Percentiles rank a stretch among this genome's conserved stretches.
phyloP scores from a whole-genome alignment of 805 yeast species.

The Teunomyces stri region DNA sequence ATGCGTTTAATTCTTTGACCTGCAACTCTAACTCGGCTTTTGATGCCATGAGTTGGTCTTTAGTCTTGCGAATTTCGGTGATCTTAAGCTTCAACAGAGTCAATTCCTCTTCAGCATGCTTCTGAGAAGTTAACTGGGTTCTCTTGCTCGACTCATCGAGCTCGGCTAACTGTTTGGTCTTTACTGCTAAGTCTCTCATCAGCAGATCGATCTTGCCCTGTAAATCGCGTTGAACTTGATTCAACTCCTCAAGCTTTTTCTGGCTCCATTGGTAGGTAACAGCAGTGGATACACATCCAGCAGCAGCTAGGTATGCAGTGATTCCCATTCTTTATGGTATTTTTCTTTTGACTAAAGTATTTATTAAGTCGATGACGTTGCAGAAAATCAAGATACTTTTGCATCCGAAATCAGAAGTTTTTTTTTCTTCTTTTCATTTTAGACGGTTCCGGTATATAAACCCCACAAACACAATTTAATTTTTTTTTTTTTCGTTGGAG shows the following conservation, averaged over 20 bases:
- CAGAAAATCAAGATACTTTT: background rate
- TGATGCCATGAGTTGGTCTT: slow-evolving; percentile 2
- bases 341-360: background rate
- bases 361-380: background rate
- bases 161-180: slow-evolving; percentile 7
- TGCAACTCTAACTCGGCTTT: slow-evolving; percentile 5
- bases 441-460: background rate
- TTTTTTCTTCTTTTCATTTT: too few species aligned
- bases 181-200: slow-evolving; percentile 7
- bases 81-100: slow-evolving; percentile 4
- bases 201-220: slow-evolving; percentile 9
- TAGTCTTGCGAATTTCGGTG: slow-evolving; percentile 5
- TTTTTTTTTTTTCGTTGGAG: too few species aligned
- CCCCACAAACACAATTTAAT: background rate
- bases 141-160: slow-evolving; percentile 1
- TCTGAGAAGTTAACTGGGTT: slow-evolving; percentile 3
- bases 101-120: slow-evolving; percentile 9
- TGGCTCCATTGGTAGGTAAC: slow-evolving; percentile 19
- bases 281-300: slow-evolving; percentile 19
- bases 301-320: slow-evolving; percentile 15
- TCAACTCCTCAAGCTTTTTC: slow-evolving; percentile 15
- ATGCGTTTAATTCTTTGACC: background rate
- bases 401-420: too few species aligned
- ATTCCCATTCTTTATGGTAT: slow-evolving; percentile 10
- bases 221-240: slow-evolving; percentile 9